These are phyloP conservation scores for Fusarium incarnatum DNA, from an alignment of 2,329 filamentous ascomycete genomes.

Conservation along the genomic window DNA sequence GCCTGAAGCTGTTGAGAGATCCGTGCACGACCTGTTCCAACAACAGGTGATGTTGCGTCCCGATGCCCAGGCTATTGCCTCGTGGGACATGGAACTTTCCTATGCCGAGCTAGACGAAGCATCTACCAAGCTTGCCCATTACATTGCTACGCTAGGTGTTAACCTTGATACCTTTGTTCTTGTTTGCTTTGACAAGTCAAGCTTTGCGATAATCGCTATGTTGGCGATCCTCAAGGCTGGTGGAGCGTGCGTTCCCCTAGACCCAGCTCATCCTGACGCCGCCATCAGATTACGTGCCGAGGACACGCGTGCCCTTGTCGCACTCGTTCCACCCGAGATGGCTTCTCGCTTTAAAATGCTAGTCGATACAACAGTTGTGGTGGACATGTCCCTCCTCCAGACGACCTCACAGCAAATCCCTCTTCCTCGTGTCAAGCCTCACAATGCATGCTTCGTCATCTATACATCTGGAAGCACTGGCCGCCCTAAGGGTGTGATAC, in stretches of 20 bases:
- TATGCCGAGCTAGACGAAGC: slow-evolving; percentile 33
- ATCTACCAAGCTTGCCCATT: slow-evolving; percentile 26
- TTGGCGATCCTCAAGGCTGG: slow-evolving; percentile 37
- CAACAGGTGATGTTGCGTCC: slow-evolving; percentile 2
- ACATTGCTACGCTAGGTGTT: slow-evolving; percentile 14
- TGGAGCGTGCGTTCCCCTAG: slow-evolving; percentile 26
- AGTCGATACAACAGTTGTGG: not conserved
- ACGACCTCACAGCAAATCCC: accelerated
- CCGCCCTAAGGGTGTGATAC: slow-evolving; percentile 25
- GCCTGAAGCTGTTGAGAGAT: slow-evolving; percentile 15
- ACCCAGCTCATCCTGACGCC: slow-evolving; percentile 38
- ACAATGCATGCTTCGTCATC: slow-evolving; percentile 37
- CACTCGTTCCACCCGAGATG: slow-evolving; percentile 22
- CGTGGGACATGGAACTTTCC: slow-evolving; percentile 36
- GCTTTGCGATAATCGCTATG: slow-evolving; percentile 28
- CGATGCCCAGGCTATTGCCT: slow-evolving; percentile 20
- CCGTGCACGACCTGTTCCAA: slow-evolving; percentile 29
- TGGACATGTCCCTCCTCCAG: slow-evolving; percentile 19
- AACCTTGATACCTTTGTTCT: slow-evolving; percentile 7
- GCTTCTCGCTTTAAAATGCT: slow-evolving; percentile 7
- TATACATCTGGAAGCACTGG: slow-evolving; percentile 40
- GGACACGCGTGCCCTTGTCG: slow-evolving; percentile 28
- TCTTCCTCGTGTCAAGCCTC: slow-evolving; percentile 7
- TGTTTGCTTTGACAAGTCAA: slow-evolving; percentile 38
- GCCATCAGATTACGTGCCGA: slow-evolving; percentile 21